Conservation (phyloP, 768 basidiomycete species). For the Coprinopsis strossmayeri region DNA sequence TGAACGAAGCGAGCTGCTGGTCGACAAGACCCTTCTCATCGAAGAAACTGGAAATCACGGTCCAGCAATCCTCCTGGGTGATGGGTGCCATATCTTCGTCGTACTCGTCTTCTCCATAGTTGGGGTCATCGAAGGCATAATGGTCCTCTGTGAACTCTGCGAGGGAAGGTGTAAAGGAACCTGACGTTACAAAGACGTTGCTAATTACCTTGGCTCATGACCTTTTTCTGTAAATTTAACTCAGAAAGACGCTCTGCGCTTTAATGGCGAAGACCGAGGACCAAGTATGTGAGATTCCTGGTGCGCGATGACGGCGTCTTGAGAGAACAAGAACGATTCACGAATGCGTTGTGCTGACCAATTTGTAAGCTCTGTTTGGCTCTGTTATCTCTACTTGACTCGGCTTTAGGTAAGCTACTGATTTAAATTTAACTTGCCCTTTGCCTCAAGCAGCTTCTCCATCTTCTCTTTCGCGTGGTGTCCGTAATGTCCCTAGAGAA, state of each 20-base stretch:
- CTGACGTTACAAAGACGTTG: slow-evolving; percentile 18
- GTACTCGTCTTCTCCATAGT: slow-evolving; percentile 49
- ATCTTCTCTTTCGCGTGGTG: slow-evolving; percentile 45
- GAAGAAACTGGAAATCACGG: slow-evolving; percentile 94
- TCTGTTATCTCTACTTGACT: too few relatives aligned
- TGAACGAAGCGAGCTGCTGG: slow-evolving; percentile 96
- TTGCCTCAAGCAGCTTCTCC: slow-evolving; percentile 14
- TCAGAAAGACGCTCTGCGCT: slow-evolving; percentile 2
- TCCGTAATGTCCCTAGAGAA: slow-evolving; percentile 44
- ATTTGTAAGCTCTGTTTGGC: slow-evolving; percentile 27
- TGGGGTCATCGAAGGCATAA: slow-evolving; percentile 55
- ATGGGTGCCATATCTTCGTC: slow-evolving; percentile 49
- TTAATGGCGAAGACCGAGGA: neutral
- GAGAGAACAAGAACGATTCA: neutral
- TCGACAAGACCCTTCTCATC: slow-evolving; percentile 95
- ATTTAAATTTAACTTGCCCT: too few relatives aligned
- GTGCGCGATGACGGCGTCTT: neutral
- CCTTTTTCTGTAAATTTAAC: slow-evolving; percentile 13
- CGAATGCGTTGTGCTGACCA: slow-evolving; percentile 4
- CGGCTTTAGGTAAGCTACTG: too few relatives aligned
- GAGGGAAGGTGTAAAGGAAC: slow-evolving; percentile 25
- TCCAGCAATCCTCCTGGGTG: slow-evolving; percentile 92
- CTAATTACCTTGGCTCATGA: slow-evolving; percentile 49
- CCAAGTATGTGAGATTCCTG: too few relatives aligned
- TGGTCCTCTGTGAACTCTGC: slow-evolving; percentile 48